Base-by-base conservation (phyloP, 805 yeast species). In the Lipomyces kockii region DNA sequence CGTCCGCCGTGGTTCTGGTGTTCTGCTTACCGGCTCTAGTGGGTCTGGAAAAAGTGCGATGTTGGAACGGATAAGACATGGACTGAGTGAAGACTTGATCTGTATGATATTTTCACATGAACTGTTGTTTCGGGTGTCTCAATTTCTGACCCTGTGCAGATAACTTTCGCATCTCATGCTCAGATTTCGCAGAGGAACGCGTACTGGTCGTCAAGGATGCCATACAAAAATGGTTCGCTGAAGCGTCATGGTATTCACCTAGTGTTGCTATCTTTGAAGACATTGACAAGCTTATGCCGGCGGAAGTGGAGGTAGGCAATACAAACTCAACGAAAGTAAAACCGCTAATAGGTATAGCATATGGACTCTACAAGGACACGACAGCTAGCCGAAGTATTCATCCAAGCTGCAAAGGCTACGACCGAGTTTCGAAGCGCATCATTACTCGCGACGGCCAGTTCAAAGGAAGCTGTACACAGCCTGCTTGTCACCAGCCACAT, bases 1-100 rank as follows among this genome's bases (percentile, higher is more conserved):
- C 0, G 72, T 87, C 2, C 74, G 80, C 6, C 77, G 83, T 53
- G 84, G 84, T 6, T 82, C 81, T 61, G 91, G 94, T 1, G 80
- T 87, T 0, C 78, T 92, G 63, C 74, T 93, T 0, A 83, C 86
- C 71, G 98, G 98, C 0, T 78, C 87, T 27, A 80, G 90, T 0
- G 98, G 97, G 0, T 84, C 91, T 68, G 98, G 98, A 0, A 94
- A 94, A 76, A 80, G 95, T 0, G 78, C 86, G 1, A 68, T 89
- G 1, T 74, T 87, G 17, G 77, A 81, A 2, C 79, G 82, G 32
- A 75, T 89, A 0, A 73, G 82, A 0, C 66, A 78, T 0, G 72
- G 73, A 9, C 74, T 90, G 6, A 67, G 74, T 8, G 61, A 76
- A 0, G 75, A 79, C 2, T 76, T 81, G 49, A 84, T 88, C 12